phyloP scores from a whole-genome alignment of 345 rosid genomes.

The Gossypium thurberi region DNA sequence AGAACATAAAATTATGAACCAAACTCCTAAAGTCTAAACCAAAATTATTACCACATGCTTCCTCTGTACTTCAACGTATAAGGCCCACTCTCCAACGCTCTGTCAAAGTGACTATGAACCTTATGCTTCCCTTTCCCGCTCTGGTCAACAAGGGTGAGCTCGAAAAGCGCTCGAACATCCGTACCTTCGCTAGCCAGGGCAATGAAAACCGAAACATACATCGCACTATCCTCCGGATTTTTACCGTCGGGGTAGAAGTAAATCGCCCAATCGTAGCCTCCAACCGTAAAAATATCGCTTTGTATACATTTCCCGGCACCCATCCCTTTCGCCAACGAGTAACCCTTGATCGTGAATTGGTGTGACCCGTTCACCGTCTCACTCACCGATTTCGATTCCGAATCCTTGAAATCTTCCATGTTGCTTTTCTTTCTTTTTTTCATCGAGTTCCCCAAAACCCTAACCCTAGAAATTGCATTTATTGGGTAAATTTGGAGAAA shows the following conservation, averaged over 20 bases:
- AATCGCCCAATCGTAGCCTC: slow-evolving; percentile 90
- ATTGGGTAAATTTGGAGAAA: background rate
- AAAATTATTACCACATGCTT: slow-evolving; percentile 73
- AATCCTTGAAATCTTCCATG: slow-evolving; percentile 41
- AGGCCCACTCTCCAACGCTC: slow-evolving; percentile 89
- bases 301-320: slow-evolving; percentile 67
- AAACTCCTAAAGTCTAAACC: background rate
- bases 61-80: slow-evolving; percentile 75
- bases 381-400: slow-evolving; percentile 50
- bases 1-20: background rate
- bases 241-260: slow-evolving; percentile 95
- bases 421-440: slow-evolving; percentile 3
- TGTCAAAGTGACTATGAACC: slow-evolving; percentile 86
- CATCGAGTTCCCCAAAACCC: slow-evolving; percentile 23
- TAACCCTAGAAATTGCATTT: slow-evolving; percentile 5
- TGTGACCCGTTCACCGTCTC: slow-evolving; percentile 89
- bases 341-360: slow-evolving; percentile 60
- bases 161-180: slow-evolving; percentile 93
- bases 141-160: slow-evolving; percentile 81
- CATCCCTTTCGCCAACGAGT: slow-evolving; percentile 77
- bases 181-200: slow-evolving; percentile 81
- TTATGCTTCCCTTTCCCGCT: slow-evolving; percentile 86
- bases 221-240: slow-evolving; percentile 60
- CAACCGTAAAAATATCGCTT: slow-evolving; percentile 78
- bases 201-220: slow-evolving; percentile 78